Evolutionary conservation across 73 alveolate species (phyloP), one percentile per base, ranked within the genome.

Genomic region (Paramecium tetraurelia): DNA sequence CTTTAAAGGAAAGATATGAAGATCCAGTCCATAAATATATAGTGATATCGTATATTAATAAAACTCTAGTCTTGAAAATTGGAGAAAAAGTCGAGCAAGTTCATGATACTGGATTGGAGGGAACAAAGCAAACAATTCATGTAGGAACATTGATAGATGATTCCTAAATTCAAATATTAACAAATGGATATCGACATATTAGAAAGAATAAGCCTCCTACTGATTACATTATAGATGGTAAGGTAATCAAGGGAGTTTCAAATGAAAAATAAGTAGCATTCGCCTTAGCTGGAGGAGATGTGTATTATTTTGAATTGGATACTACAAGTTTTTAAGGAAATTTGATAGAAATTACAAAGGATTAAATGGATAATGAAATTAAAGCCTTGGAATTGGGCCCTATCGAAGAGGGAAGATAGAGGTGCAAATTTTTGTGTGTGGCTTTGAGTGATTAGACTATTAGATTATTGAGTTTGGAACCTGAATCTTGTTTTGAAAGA

Each of bases 301-400:
- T 99, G 12, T 92, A 96, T 38, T 98, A 97, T 95, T 98, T 98
- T 86, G 99, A 99, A 96, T 96, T 98, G 85, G 99, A 99, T 86
- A 86, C 86, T 29, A 72, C 57, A 36, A 72, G 36, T 16, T 8
- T 72, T 35, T 72, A 27, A 35, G 99, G 95, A 21, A 95, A 59
- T 43, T 94, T 95, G 59, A 92, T 71, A 69, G 99, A 98, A 92
- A 96, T 96, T 9, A 99, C 96, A 40, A 96, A 96, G 16, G 95
- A 96, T 92, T 94, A 93, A 92, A 93, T 96, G 92, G 99, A 98
- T 27, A 92, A 96, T 71, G 99, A 97, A 90, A 95, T 97, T 20
- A 94, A 96, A 16, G 97, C 97, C 43, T 72, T 97, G 12, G 99
- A 96, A 92, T 94, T 98, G 59, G 98, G 98, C 41, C 99, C 98